Evolutionary conservation across 1,284 basidiomycete species (phyloP).

Genomic region (Baeospora myosura): DNA sequence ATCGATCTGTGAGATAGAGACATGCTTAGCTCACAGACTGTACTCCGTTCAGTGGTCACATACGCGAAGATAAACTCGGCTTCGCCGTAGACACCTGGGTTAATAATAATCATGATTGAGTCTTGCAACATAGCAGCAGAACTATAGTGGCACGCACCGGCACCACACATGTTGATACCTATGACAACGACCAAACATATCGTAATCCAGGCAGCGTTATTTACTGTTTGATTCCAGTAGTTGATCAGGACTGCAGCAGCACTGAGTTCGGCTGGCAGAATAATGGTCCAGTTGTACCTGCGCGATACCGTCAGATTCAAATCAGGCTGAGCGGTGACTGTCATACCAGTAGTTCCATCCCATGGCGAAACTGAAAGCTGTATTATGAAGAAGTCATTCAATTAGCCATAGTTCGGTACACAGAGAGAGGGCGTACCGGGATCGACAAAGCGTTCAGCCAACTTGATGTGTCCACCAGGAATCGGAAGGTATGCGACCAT

Average conservation of each 20-base stretch:
- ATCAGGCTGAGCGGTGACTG: background rate
- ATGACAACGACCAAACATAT: constrained; percentile 63
- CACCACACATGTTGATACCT: constrained; percentile 72
- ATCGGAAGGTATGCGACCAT: constrained; percentile 70
- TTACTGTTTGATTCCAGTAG: constrained; percentile 46
- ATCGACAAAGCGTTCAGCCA: constrained; percentile 35
- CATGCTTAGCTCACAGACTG: background rate
- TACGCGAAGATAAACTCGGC: constrained; percentile 67
- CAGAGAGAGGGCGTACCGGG: constrained; percentile 7
- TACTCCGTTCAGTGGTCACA: constrained; percentile 14
- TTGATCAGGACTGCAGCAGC: constrained; percentile 75
- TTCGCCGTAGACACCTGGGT: constrained; percentile 57
- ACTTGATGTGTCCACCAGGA: constrained; percentile 69
- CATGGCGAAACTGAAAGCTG: constrained; percentile 75
- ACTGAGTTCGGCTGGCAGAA: constrained; percentile 73
- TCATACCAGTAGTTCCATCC: constrained; percentile 75
- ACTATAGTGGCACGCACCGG: constrained; percentile 32
- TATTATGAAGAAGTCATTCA: constrained; percentile 60
- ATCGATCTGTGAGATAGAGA: constrained; percentile 42
- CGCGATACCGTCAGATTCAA: background rate
- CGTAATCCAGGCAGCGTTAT: constrained; percentile 70
- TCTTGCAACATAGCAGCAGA: background rate
- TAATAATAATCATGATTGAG: constrained; percentile 2
- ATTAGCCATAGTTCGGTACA: background rate
- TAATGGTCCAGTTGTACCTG: constrained; percentile 58